These are phyloP conservation scores for Pseudogymnoascus sp. DNA, from an alignment of 2,329 filamentous ascomycete species.

Conservation along the genomic window DNA sequence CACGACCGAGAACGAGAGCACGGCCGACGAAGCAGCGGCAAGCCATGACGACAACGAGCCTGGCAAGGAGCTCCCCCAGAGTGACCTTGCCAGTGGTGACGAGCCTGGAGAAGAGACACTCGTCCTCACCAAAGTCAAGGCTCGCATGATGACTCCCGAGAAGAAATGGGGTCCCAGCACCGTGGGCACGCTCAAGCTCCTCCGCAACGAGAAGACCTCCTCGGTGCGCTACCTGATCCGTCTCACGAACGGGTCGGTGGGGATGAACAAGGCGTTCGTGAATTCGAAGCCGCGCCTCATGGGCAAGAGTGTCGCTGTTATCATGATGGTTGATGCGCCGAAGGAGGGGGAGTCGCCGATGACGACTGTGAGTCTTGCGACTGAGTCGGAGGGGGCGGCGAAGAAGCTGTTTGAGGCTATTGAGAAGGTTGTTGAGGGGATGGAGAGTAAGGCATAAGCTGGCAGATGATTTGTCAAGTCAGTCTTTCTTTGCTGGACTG, in stretches of 20 bases:
- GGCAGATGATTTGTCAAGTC: neutral
- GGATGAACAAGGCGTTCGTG: constrained; percentile 64
- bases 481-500: neutral
- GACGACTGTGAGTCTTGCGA: constrained; percentile 49
- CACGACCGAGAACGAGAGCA: constrained; percentile 27
- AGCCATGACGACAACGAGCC: constrained; percentile 22
- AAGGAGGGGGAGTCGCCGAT: constrained; percentile 62
- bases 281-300: constrained; percentile 55
- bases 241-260: constrained; percentile 61
- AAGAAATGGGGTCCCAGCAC: neutral
- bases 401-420: constrained; percentile 39
- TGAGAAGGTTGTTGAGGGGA: constrained; percentile 26
- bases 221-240: constrained; percentile 52
- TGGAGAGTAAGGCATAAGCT: neutral
- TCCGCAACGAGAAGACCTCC: constrained; percentile 35
- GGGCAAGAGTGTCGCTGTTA: constrained; percentile 53
- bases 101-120: constrained; percentile 65
- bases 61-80: constrained; percentile 33
- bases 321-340: constrained; percentile 50
- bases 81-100: constrained; percentile 53
- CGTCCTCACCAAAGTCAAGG: constrained; percentile 46
- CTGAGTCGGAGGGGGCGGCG: constrained; percentile 43
- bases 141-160: constrained; percentile 34
- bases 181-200: neutral
- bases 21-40: constrained; percentile 19